Percentiles rank a stretch among this genome's conserved stretches.
Evolutionary conservation across 768 basidiomycete genomes (phyloP).

Genomic region (Inosperma sp.): DNA sequence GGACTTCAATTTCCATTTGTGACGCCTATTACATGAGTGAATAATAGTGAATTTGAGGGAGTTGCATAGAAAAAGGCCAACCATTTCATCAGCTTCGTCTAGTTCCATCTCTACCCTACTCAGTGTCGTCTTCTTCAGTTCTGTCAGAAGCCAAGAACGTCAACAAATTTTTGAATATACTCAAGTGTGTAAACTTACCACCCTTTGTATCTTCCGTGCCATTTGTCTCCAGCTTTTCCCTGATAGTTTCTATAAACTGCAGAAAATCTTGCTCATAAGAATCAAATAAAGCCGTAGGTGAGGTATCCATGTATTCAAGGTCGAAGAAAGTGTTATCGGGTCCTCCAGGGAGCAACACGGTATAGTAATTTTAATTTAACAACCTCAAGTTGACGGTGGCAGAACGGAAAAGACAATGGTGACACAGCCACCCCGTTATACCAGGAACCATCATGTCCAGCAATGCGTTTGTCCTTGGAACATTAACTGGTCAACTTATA

Average conservation of each 20-base stretch:
- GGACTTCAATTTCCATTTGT: constrained; percentile 99
- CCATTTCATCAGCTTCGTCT: constrained; percentile 98
- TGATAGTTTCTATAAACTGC: constrained; percentile 71
- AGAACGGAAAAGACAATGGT: not conserved
- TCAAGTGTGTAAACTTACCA: constrained; percentile 44
- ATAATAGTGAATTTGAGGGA: constrained; percentile 3
- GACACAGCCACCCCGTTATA: not conserved
- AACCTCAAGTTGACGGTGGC: constrained; percentile 7
- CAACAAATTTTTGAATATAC: not conserved
- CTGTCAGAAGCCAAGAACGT: constrained; percentile 33
- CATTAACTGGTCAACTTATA: not conserved
- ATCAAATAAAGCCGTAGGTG: constrained; percentile 82
- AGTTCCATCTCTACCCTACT: constrained; percentile 90
- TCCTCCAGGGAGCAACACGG: too few relatives aligned
- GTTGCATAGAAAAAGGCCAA: constrained; percentile 28
- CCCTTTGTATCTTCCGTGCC: constrained; percentile 61
- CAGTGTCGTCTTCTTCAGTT: constrained; percentile 75
- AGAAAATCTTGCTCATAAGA: constrained; percentile 92
- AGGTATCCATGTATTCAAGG: constrained; percentile 60
- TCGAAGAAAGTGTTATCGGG: constrained; percentile 8
- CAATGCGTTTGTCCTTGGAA: constrained; percentile 37
- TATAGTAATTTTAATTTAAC: too few relatives aligned
- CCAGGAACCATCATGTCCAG: constrained; percentile 25
- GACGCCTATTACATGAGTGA: constrained; percentile 57
- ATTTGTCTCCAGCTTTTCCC: constrained; percentile 65